Evolutionary conservation across 2,329 filamentous ascomycete species (phyloP).

Genomic region (Venturia asperata): DNA sequence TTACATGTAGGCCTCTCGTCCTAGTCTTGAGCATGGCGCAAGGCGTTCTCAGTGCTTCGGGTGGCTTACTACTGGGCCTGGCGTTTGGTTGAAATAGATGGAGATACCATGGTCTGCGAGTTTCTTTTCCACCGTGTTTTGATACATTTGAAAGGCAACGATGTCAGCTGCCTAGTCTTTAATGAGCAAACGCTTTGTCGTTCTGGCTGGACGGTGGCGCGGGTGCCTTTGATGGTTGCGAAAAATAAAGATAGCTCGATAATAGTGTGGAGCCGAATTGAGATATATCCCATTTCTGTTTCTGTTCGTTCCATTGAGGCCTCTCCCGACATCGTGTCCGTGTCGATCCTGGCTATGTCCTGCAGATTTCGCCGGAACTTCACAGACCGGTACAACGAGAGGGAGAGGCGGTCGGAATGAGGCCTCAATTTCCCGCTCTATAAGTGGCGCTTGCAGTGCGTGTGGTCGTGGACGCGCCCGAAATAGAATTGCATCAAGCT

Average conservation of each 20-base stretch:
- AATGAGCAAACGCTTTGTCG: neutral
- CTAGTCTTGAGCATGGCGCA: neutral
- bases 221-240: neutral
- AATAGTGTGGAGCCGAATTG: constrained; percentile 5
- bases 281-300: neutral
- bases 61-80: constrained; percentile 31
- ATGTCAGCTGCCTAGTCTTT: neutral
- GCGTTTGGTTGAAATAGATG: constrained; percentile 24
- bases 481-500: neutral
- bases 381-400: neutral
- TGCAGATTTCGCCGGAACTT: neutral
- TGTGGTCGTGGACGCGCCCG: neutral
- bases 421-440: neutral
- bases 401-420: neutral
- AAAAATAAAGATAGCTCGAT: neutral
- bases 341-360: neutral
- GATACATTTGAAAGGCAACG: neutral
- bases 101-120: constrained; percentile 19
- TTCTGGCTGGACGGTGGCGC: neutral
- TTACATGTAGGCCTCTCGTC: constrained; percentile 1
- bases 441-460: neutral
- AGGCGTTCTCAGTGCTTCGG: constrained; percentile 21
- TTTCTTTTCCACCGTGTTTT: neutral
- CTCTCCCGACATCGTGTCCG: neutral
- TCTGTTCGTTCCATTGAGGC: neutral